phyloP scores from a whole-genome alignment of 257 asterid genomes.

The Catharanthus roseus region DNA sequence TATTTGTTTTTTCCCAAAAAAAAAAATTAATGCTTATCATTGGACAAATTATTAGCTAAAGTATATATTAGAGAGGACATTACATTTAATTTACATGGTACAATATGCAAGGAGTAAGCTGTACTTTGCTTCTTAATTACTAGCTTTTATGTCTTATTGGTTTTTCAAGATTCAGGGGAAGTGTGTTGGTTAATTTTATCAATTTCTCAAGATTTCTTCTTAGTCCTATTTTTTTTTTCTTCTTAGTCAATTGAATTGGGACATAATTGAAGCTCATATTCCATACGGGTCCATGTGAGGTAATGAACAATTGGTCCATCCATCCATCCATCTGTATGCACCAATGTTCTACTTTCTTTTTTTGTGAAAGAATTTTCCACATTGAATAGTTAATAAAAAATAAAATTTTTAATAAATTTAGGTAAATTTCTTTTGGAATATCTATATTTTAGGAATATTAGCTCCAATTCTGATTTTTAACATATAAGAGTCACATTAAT shows the following conservation, averaged over 20 bases:
- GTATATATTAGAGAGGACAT: not conserved
- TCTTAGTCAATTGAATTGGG: too few species aligned
- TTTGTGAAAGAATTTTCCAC: too few species aligned
- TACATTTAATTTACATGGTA: slow-evolving; percentile 4
- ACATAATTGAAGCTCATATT: too few species aligned
- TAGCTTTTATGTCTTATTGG: not conserved
- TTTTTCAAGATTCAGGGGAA: not conserved
- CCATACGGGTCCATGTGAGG: not conserved
- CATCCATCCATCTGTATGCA: not conserved
- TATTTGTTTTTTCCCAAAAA: not conserved
- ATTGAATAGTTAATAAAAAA: too few species aligned
- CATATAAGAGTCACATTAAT: too few species aligned
- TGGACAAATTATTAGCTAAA: slow-evolving; percentile 3
- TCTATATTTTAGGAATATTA: too few species aligned
- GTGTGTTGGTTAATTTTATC: not conserved
- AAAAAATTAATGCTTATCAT: not conserved
- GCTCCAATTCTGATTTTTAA: too few species aligned
- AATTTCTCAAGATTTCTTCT: not conserved
- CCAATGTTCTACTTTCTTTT: not conserved
- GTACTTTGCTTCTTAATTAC: not conserved
- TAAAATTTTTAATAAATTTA: too few species aligned
- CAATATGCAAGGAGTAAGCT: not conserved
- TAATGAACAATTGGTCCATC: not conserved
- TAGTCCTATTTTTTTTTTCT: too few species aligned
- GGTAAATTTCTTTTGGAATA: too few species aligned